phyloP scores from a whole-genome alignment of 2,329 filamentous ascomycete species.

The Aaosphaeria arxii region DNA sequence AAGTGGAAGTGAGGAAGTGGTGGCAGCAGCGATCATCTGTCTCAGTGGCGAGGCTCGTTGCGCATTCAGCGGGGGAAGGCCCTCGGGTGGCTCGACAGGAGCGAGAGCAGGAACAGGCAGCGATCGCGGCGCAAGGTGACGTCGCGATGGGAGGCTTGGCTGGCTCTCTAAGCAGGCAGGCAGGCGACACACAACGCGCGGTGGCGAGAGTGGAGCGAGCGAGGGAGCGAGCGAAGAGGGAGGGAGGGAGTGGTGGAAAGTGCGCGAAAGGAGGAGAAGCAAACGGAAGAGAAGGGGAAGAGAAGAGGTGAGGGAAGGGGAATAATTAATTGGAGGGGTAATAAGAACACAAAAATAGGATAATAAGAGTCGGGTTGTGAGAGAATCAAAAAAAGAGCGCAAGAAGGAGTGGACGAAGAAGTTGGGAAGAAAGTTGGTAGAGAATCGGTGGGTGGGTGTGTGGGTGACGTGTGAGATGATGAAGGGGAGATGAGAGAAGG shows the following conservation, averaged over 20 bases:
- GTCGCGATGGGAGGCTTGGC: conserved; percentile 10
- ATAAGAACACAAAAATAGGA: conserved; percentile 13
- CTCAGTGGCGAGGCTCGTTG: conserved; percentile 26
- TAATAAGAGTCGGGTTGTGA: background rate
- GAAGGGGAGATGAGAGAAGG: conserved; percentile 10
- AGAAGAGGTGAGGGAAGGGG: conserved; percentile 5
- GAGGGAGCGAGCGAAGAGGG: too few relatives aligned
- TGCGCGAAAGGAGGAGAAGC: background rate
- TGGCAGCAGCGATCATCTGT: conserved; percentile 36
- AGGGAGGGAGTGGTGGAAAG: background rate
- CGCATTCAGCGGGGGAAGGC: conserved; percentile 18
- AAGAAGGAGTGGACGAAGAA: conserved; percentile 34
- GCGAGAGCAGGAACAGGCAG: conserved; percentile 9
- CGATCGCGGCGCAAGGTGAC: conserved; percentile 26
- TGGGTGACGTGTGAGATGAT: conserved; percentile 26
- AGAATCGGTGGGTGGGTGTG: conserved; percentile 2
- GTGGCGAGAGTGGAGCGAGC: too few relatives aligned
- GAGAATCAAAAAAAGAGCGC: conserved; percentile 15
- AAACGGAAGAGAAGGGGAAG: conserved; percentile 11
- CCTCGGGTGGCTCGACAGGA: too few relatives aligned
- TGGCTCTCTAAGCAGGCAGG: too few relatives aligned
- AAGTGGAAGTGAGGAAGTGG: conserved; percentile 29
- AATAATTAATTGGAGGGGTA: background rate
- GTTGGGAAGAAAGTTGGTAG: conserved; percentile 7
- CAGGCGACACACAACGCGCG: too few relatives aligned